These are phyloP conservation scores for Drechslerella stenobrocha DNA, from an alignment of 2,329 filamentous ascomycete species.

Conservation along the genomic window DNA sequence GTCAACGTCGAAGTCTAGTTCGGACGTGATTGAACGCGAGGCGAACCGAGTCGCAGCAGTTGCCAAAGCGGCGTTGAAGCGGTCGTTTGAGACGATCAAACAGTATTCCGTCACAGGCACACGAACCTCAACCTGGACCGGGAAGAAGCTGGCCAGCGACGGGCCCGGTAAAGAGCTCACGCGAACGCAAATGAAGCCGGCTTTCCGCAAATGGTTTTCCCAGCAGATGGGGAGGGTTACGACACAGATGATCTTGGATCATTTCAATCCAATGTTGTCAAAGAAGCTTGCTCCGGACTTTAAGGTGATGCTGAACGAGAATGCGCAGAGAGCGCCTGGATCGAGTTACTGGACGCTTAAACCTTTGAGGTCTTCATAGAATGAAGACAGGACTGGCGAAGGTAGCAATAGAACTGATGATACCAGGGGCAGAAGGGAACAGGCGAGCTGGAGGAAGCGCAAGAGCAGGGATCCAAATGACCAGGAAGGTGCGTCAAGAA, in stretches of 20 bases:
- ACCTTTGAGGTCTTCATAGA: slow-evolving; percentile 49
- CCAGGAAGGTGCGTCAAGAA: background rate
- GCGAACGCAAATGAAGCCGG: slow-evolving; percentile 53
- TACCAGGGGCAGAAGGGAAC: background rate
- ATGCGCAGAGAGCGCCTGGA: slow-evolving; percentile 62
- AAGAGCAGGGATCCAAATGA: background rate
- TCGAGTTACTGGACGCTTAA: slow-evolving; percentile 63
- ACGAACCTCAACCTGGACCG: slow-evolving; percentile 54
- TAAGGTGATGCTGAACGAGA: slow-evolving; percentile 73
- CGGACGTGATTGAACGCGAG: slow-evolving; percentile 76
- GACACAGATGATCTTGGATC: slow-evolving; percentile 59
- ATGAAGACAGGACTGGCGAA: slow-evolving; percentile 59
- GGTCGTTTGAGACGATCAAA: slow-evolving; percentile 72
- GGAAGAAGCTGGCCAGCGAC: slow-evolving; percentile 55
- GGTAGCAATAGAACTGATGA: slow-evolving; percentile 65
- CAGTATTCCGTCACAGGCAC: slow-evolving; percentile 69
- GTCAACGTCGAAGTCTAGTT: slow-evolving; percentile 75
- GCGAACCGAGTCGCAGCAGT: slow-evolving; percentile 76
- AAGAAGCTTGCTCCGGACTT: slow-evolving; percentile 73
- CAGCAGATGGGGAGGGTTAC: slow-evolving; percentile 51
- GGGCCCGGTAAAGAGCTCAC: slow-evolving; percentile 66
- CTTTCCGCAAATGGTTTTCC: slow-evolving; percentile 52
- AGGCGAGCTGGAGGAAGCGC: background rate
- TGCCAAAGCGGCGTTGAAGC: slow-evolving; percentile 74
- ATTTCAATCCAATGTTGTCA: slow-evolving; percentile 79